Evolutionary conservation across 2,329 filamentous ascomycete species (phyloP), one percentile per base, ranked within the genome.

Genomic region (Nigrograna mackinnonii): DNA sequence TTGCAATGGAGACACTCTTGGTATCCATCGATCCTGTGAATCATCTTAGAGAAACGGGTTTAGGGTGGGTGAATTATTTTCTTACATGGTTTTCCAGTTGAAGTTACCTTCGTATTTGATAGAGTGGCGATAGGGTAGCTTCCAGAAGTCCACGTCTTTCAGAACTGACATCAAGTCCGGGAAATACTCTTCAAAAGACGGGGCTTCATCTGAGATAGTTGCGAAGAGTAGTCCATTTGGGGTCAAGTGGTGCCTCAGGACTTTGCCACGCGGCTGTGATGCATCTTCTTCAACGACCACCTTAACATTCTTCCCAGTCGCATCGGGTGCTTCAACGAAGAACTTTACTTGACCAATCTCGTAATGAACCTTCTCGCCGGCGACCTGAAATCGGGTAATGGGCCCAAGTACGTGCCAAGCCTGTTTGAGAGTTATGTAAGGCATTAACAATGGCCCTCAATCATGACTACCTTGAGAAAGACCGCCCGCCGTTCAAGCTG

Each of bases 1-100:
- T 78, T 74, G 62, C 78, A 81, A 55, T 81, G 78, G 16, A 82
- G 69, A 47, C 79, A 82, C 60, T 82, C 79, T 57, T 81, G 78
- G 47, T 79, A 81, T 6, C 78, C 78, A 45, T 81, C 78, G 18
- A 81, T 76, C 74, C 72, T 76, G 19, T 2, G 18, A n/a, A n/a
- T n/a, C n/a, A n/a, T n/a, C n/a, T n/a, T n/a, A n/a, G n/a, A n/a
- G n/a, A n/a, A n/a, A n/a, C n/a, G n/a, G n/a, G n/a, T n/a, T n/a
- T n/a, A n/a, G n/a, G n/a, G n/a, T n/a, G n/a, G n/a, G n/a, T n/a
- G n/a, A n/a, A 22, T 17, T 6, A 35, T 20, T 12, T 18, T 31
- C 52, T 43, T 60, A 75, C 77, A 80, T 80, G 1, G 78, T 80
- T 54, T 81, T 81, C 78, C 78, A 81, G 56, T 82, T 82, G 66